These are phyloP conservation scores for Macadamia tetraphylla DNA, from an alignment of 164 flowering plant genomes.

Conservation along the genomic window DNA sequence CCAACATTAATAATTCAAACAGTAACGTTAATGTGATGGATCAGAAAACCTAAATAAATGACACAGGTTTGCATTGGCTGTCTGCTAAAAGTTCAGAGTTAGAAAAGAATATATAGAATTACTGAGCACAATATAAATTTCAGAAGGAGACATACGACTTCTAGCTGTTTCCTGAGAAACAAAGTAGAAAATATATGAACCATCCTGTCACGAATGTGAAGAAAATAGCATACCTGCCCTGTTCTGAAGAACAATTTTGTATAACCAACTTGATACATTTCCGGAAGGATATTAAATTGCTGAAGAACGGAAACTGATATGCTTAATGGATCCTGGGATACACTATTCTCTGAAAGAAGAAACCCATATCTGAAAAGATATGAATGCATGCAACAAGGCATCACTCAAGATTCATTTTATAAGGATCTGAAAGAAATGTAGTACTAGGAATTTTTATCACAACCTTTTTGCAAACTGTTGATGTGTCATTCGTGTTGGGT, in stretches of 20 bases:
- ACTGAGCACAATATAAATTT: no score
- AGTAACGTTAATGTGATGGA: no score
- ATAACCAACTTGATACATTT: conserved; percentile 61
- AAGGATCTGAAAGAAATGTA: neutral
- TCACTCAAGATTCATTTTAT: neutral
- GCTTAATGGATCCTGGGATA: conserved; percentile 54
- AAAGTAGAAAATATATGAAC: neutral
- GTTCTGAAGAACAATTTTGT: conserved; percentile 50
- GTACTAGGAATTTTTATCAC: neutral
- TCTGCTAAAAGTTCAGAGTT: no score
- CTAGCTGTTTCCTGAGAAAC: neutral
- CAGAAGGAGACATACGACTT: neutral
- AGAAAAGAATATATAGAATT: no score
- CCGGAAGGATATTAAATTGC: conserved; percentile 50
- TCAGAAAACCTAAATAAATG: no score
- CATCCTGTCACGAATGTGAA: neutral
- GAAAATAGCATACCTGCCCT: conserved; percentile 34
- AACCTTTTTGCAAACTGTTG: conserved; percentile 66
- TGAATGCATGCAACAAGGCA: neutral
- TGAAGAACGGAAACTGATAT: conserved; percentile 47
- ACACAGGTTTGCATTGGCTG: no score
- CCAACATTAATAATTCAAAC: no score
- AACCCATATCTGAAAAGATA: conserved; percentile 51
- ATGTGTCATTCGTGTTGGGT: conserved; percentile 61
- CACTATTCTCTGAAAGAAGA: conserved; percentile 32